A percentile compares a stretch with the other conserved stretches of the same genome.
Conservation (phyloP, 805 yeast species). For the Diddensiella transvaalensis region DNA sequence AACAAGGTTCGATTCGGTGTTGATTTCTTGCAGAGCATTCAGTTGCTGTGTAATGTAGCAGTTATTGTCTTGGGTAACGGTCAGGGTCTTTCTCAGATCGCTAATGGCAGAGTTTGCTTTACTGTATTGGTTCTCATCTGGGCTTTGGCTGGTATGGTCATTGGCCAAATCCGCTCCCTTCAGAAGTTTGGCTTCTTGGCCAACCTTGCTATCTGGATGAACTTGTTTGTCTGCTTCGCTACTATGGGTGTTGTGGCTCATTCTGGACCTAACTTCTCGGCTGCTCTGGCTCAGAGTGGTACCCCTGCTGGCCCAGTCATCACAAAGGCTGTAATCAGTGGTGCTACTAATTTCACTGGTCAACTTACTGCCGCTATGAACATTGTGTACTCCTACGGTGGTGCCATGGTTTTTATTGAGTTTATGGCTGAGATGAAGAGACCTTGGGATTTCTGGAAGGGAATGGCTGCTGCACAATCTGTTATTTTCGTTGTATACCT, state of each 20-base stretch:
- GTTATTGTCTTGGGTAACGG: slow-evolving; percentile 41
- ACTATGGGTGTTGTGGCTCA: slow-evolving; percentile 43
- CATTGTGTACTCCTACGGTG: slow-evolving; percentile 49
- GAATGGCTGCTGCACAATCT: slow-evolving; percentile 41
- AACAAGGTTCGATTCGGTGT: slow-evolving; percentile 32
- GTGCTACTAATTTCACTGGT: slow-evolving; percentile 27
- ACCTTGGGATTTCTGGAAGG: slow-evolving; percentile 49
- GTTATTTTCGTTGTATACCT: slow-evolving; percentile 41
- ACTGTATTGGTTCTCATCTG: slow-evolving; percentile 42
- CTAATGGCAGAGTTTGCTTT: slow-evolving; percentile 35
- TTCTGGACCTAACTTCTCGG: slow-evolving; percentile 34
- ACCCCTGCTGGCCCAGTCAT: slow-evolving; percentile 21
- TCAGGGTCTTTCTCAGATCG: slow-evolving; percentile 41
- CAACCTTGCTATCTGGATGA: slow-evolving; percentile 46
- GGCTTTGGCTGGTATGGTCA: slow-evolving; percentile 42
- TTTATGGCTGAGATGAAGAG: slow-evolving; percentile 47
- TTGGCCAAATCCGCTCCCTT: slow-evolving; percentile 42
- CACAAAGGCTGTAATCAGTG: slow-evolving; percentile 29
- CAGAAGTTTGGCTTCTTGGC: slow-evolving; percentile 41
- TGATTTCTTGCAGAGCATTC: slow-evolving; percentile 40
- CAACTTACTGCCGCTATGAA: slow-evolving; percentile 42
- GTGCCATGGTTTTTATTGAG: slow-evolving; percentile 48
- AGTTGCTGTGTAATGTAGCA: slow-evolving; percentile 44
- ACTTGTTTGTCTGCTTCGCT: slow-evolving; percentile 41
- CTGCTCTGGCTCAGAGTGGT: slow-evolving; percentile 17